Conservation (phyloP, 202 grass and related monocot genomes). For the Saccharum hybrid region DNA sequence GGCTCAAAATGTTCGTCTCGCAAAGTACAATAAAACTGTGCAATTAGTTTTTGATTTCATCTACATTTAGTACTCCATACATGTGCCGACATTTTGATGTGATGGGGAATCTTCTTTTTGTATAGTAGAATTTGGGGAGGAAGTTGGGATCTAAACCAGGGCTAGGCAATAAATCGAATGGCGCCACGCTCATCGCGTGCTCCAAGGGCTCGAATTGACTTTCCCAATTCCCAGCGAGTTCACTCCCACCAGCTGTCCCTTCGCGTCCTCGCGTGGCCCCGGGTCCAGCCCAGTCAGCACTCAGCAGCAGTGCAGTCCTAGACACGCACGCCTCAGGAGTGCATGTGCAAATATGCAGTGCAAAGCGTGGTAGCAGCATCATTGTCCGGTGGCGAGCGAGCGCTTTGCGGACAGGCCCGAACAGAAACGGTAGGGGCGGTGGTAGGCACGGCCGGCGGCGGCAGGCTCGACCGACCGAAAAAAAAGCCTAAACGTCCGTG, state of each 20-base stretch:
- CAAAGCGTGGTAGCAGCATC: not conserved
- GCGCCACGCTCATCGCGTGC: not conserved
- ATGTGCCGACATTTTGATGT: too few relatives aligned
- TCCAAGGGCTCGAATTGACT: not conserved
- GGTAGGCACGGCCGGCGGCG: not conserved
- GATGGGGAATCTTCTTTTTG: too few relatives aligned
- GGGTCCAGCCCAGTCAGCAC: not conserved
- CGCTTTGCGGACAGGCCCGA: not conserved
- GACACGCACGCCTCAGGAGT: not conserved
- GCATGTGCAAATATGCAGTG: not conserved
- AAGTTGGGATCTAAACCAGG: too few relatives aligned
- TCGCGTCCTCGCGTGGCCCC: not conserved
- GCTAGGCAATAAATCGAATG: too few relatives aligned
- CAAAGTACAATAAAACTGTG: too few relatives aligned
- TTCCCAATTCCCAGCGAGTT: not conserved
- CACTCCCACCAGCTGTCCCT: conserved; percentile 4
- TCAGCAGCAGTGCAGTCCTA: not conserved
- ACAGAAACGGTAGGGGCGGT: not conserved
- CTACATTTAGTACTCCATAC: too few relatives aligned
- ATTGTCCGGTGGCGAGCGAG: not conserved
- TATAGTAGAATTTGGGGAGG: too few relatives aligned
- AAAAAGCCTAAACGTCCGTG: not conserved
- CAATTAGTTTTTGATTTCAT: too few relatives aligned
- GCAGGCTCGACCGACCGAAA: not conserved
- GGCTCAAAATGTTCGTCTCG: too few relatives aligned